Base-by-base conservation (phyloP, 2,329 filamentous ascomycete species). In the Leptographium lundbergii region DNA sequence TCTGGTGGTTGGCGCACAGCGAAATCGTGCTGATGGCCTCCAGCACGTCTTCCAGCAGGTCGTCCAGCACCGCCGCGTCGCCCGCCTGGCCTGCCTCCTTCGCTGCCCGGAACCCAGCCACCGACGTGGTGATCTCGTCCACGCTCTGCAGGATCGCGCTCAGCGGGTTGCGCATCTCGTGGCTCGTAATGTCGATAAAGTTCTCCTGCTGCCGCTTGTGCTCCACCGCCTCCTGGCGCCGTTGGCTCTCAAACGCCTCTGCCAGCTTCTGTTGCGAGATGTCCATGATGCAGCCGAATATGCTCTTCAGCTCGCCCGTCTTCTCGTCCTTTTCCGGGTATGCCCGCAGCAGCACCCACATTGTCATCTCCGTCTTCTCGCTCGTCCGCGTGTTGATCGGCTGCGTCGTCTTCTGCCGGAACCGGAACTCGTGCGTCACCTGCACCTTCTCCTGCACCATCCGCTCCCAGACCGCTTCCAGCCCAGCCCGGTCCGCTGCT, bases 241-340 rank as follows among this genome's bases (percentile, higher is more conserved):
- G 84, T 52, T 85, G 80, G 65, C 81, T 89, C 69, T 95, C 88
- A 39, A 90, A 83, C 54, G 86, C 84, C 70, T 95, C 89, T 1
- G 89, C 89, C 77, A 86, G 86, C 69, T 95, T 95, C 68, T 94
- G 88, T 58, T 87, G 82, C 22, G 87, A 90, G 63, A 95, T 95
- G 67, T 95, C 89, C 0, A 89, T 92, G 57, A 95, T 86, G 67
- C 85, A 88, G 57, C 87, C 88, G 65, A 91, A 91, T 3, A 91
- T 85, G 62, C 85, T 83, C 72, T 89, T 89, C 57, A 91, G 76
- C 32, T 75, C 73, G 4, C 86, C 87, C 32, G 81, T 73, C 19
- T n/a, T n/a, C 1, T 76, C 72, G 61, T 86, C 78, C 66, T 81
- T 86, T 65, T 91, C 87, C 0, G 87, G 87, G 64, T 87, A 90